phyloP scores from a whole-genome alignment of 2,329 filamentous ascomycete species.

The Rhynchosporium secalis region DNA sequence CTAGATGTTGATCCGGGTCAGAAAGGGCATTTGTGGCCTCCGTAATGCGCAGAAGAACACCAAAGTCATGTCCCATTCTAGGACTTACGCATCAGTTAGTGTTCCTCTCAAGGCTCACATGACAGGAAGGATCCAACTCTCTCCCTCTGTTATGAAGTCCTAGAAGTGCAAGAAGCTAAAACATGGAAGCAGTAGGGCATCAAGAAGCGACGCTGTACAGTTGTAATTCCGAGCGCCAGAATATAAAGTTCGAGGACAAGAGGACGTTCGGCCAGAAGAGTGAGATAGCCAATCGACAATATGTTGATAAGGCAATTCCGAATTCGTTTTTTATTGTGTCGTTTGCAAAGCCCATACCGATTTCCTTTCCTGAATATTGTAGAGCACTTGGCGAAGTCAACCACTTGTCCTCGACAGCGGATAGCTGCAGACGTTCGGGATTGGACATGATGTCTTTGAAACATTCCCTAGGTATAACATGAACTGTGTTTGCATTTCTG shows the following conservation, averaged over 20 bases:
- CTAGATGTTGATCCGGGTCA: not conserved
- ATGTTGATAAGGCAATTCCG: too few relatives aligned
- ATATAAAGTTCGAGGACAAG: not conserved
- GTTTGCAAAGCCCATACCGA: not conserved
- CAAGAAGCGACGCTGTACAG: not conserved
- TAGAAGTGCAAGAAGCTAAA: not conserved
- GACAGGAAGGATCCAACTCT: too few relatives aligned
- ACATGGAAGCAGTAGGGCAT: not conserved
- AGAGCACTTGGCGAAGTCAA: not conserved
- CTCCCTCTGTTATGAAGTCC: not conserved
- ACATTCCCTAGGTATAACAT: not conserved
- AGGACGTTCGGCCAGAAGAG: not conserved
- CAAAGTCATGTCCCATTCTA: too few relatives aligned
- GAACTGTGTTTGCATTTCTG: not conserved
- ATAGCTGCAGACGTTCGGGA: conserved; percentile 1
- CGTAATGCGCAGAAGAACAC: too few relatives aligned
- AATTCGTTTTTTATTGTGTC: not conserved
- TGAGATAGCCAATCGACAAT: not conserved
- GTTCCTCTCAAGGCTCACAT: too few relatives aligned
- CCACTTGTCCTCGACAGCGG: not conserved
- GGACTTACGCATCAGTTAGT: too few relatives aligned
- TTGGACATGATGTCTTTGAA: not conserved
- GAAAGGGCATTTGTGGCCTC: not conserved
- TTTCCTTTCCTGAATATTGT: not conserved
- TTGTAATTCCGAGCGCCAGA: not conserved